Base-by-base conservation (phyloP, 1,139 yeast genomes). In the Nakaseomyces sp. region DNA sequence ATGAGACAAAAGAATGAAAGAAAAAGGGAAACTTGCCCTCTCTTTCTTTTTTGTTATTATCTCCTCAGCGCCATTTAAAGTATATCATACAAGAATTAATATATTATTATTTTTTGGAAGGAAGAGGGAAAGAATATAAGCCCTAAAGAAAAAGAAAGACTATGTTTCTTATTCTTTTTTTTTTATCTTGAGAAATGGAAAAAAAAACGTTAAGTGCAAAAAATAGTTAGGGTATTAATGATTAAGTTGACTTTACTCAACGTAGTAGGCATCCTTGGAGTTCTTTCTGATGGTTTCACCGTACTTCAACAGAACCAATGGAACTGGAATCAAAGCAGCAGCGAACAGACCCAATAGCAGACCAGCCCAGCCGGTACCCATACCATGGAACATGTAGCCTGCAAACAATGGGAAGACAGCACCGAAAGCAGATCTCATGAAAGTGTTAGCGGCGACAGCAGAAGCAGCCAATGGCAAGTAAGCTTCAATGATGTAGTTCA, bases 381-480 rank as follows among this genome's bases (percentile, higher is more conserved):
- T 73, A 51, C 73, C 74, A 13, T 69, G 64, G 64, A 87, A 86
- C 95, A 88, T 79, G 60, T 73, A 81, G 22, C 71, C 67, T 2
- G 81, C 76, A 55, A 89, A 89, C 47, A 89, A 69, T 30, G 97
- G 96, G 75, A 89, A 88, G 1, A 73, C 74, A 35, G 81, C 84
- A 48, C 82, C 88, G 55, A 77, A 74, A 0, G 70, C 58, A 2
- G 86, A 77, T 70, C 88, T 75, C 51, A 81, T 62, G 56, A 88
- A 79, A 0, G 95, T 79, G 60, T 86, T 86, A 12, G 83, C 96
- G 4, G 96, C 95, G 53, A 88, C 70, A 1, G 96, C 96, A 20
- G 94, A 82, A 5, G 95, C 95, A 4, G 96, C 94, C 57, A 81
- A 79, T 47, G 79, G 62, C 50, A 85, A 70, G 60, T 87, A 88